Percentiles rank a stretch among this genome's conserved stretches.
phyloP scores from a whole-genome alignment of 345 rosid species.

The Iberis pinnata region DNA sequence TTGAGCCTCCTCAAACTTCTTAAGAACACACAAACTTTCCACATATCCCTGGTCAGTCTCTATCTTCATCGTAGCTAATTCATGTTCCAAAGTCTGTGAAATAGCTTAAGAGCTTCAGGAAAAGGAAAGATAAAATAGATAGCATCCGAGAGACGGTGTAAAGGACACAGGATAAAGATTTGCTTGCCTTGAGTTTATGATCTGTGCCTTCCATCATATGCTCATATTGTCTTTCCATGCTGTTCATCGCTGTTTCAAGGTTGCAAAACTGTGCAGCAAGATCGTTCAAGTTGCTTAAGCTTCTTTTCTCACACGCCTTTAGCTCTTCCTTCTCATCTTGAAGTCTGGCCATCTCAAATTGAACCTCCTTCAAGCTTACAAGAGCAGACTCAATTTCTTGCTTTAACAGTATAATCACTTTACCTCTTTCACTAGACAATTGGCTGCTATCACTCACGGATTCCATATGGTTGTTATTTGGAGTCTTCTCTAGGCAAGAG shows the following conservation, averaged over 20 bases:
- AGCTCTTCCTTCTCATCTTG: constrained; percentile 57
- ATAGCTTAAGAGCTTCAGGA: constrained; percentile 12
- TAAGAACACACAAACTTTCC: constrained; percentile 56
- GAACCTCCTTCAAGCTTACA: constrained; percentile 61
- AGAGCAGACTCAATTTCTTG: constrained; percentile 74
- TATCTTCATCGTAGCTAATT: constrained; percentile 61
- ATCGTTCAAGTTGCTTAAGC: constrained; percentile 41
- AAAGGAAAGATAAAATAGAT: constrained; percentile 1
- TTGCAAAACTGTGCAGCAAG: constrained; percentile 40
- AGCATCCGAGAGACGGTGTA: constrained; percentile 4
- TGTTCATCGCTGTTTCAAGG: constrained; percentile 41
- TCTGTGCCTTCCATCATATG: constrained; percentile 38
- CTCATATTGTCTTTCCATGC: constrained; percentile 47
- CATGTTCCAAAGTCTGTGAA: constrained; percentile 64
- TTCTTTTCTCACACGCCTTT: constrained; percentile 44
- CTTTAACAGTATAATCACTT: constrained; percentile 55
- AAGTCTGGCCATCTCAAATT: constrained; percentile 55
- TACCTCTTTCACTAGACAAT: constrained; percentile 39
- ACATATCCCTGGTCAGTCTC: constrained; percentile 55
- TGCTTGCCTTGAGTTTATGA: constrained; percentile 40
- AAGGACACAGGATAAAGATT: constrained; percentile 1
- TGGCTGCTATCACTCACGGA: constrained; percentile 22
- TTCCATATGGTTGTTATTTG: constrained; percentile 25
- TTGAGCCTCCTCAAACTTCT: constrained; percentile 90
- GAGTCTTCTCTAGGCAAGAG: constrained; percentile 34